A percentile compares a stretch with the other conserved stretches of the same genome.
These are phyloP conservation scores for Bonia amplexicaulis DNA, from an alignment of 176 grass and related monocot genomes.

Conservation along the genomic window DNA sequence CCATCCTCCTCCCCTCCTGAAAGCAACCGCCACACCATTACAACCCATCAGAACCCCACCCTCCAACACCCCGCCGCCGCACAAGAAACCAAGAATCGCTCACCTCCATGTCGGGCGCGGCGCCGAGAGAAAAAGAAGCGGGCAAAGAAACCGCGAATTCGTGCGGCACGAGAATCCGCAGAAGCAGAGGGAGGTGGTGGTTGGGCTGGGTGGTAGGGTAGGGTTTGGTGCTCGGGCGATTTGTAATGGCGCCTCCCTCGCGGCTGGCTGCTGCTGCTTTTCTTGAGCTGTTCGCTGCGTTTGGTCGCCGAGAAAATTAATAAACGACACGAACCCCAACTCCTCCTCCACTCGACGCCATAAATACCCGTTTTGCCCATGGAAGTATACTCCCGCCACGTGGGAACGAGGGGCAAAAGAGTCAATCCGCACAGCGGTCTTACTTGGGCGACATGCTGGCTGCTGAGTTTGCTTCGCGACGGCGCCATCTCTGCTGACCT, in stretches of 20 bases:
- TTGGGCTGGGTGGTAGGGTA: not conserved
- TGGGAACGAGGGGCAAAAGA: not conserved
- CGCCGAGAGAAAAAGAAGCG: not conserved
- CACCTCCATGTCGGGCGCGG: constrained; percentile 45
- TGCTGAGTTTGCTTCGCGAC: constrained; percentile 38
- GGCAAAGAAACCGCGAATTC: not conserved
- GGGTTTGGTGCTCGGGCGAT: constrained; percentile 15
- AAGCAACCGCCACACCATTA: not conserved
- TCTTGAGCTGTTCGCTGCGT: constrained; percentile 43
- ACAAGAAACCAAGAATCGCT: not conserved
- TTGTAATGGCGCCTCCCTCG: constrained; percentile 26
- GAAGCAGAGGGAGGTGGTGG: not conserved
- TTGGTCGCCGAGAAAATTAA: constrained; percentile 28
- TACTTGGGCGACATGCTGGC: constrained; percentile 46
- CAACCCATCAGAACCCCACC: not conserved
- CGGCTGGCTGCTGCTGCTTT: constrained; percentile 29
- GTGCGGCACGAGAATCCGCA: not conserved
- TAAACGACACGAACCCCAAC: constrained; percentile 7
- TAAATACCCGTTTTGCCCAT: not conserved
- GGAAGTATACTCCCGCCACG: accelerated
- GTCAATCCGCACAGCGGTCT: not conserved
- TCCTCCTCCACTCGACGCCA: not conserved
- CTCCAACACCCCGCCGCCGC: not conserved
- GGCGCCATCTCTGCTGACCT: constrained; percentile 42
- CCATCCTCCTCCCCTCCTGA: constrained; percentile 35